Base-by-base conservation (phyloP, 257 asterid species). In the Phtheirospermum japonicum region DNA sequence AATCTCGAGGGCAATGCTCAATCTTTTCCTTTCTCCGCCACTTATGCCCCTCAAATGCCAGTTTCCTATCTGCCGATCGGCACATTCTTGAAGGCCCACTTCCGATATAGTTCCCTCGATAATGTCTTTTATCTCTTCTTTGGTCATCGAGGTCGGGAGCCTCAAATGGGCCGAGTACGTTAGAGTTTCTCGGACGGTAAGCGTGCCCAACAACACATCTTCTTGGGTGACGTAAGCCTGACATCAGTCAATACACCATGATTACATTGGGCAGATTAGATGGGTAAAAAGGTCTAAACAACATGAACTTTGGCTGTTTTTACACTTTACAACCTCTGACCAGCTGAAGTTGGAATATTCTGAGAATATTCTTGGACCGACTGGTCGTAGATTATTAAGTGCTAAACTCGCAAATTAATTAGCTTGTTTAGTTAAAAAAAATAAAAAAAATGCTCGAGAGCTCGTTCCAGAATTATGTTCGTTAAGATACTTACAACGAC, bases 191-290 rank as follows among this genome's bases (percentile, higher is more conserved):
- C 96, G 63, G 4, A 83, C 90, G 2, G 99, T 86, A 2, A 92
- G 94, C 5, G 99, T 92, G 31, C 95, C 97, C 80, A 92, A 36
- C 50, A 89, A 36, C 39, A 87, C 86, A 63, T 92, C 99, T 67
- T 92, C 96, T 82, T 92, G 99, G 4, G 97, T 92, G 6, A 92
- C 99, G 39, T 92, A 92, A 9, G 99, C 99, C 99, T 91, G 82
- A 16, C 68, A 71, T 59, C 10, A 59, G 57, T 39, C 31, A 65
- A 52, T 20, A 40, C 55, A 32, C 4, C 54, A 13, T 12, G 13
- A 39, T 28, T 55, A 26, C 28, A 17, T 17, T 49, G 55, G 55
- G 18, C 30, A 46, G 39, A 5, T 33, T 33, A n/a, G n/a, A n/a
- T n/a, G n/a, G n/a, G n/a, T n/a, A n/a, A n/a, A n/a, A n/a, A n/a